phyloP scores from a whole-genome alignment of 23 red algal genomes.

The Gracilaria domingensis region DNA sequence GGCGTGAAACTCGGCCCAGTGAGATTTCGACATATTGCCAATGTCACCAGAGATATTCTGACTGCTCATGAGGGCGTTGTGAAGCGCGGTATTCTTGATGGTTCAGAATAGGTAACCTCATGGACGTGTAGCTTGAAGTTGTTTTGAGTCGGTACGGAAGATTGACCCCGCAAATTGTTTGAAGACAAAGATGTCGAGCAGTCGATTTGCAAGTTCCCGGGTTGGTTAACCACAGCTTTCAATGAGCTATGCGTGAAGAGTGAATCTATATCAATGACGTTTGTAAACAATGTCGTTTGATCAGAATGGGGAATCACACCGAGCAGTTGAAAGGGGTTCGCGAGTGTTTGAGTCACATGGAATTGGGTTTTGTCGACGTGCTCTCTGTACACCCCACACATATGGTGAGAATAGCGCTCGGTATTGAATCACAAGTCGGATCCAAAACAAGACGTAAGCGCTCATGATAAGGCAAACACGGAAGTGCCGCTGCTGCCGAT shows the following conservation, averaged over 20 bases:
- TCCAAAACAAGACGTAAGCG: neutral
- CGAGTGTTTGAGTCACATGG: neutral
- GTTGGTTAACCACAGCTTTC: neutral
- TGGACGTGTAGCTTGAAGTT: too few species aligned
- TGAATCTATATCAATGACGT: neutral
- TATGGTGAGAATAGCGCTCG: neutral
- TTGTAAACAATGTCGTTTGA: too few species aligned
- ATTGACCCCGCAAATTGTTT: too few species aligned
- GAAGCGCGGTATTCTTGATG: neutral
- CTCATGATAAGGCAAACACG: constrained; percentile 43
- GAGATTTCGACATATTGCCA: constrained; percentile 66
- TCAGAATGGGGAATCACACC: too few species aligned
- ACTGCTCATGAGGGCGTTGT: constrained; percentile 1
- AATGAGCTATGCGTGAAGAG: neutral
- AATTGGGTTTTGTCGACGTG: neutral
- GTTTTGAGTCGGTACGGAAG: too few species aligned
- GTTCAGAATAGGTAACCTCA: neutral
- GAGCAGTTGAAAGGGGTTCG: neutral
- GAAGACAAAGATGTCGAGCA: too few species aligned
- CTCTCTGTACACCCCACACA: neutral
- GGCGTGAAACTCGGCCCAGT: constrained; percentile 59
- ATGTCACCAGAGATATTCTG: constrained; percentile 55
- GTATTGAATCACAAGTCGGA: neutral
- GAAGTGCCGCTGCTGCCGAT: constrained; percentile 41
- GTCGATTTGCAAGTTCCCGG: too few species aligned